Conservation (phyloP, 2,329 filamentous ascomycete species). For the Xylaria sp. region DNA sequence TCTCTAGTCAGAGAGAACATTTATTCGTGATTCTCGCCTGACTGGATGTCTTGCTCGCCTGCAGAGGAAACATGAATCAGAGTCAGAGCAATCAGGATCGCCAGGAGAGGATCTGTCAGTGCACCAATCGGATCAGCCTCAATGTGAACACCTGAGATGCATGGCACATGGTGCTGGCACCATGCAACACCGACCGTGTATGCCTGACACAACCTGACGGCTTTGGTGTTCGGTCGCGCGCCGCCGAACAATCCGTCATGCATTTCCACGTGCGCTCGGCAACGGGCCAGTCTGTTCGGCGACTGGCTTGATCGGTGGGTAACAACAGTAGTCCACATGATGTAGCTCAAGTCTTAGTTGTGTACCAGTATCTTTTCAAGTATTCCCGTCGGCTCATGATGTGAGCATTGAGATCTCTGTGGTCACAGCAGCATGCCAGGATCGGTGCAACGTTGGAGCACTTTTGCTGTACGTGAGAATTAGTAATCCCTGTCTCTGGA, state of each 20-base stretch:
- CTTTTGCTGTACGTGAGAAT: not conserved
- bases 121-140: constrained; percentile 21
- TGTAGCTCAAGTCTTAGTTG: not conserved
- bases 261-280: constrained; percentile 16
- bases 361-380: not conserved
- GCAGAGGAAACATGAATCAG: not conserved
- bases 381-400: not conserved
- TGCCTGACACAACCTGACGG: not conserved
- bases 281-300: not conserved
- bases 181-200: too few species aligned
- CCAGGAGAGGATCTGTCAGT: not conserved
- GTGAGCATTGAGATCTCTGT: constrained; percentile 1
- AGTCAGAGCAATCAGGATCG: not conserved
- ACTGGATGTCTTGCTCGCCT: not conserved
- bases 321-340: not conserved
- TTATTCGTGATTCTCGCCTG: not conserved
- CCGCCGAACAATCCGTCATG: constrained; percentile 6
- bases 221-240: not conserved
- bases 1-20: not conserved
- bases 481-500: not conserved
- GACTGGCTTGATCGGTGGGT: not conserved
- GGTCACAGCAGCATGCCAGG: not conserved
- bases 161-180: not conserved
- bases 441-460: constrained; percentile 21
- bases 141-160: not conserved